A percentile compares a stretch with the other conserved stretches of the same genome.
phyloP scores from a whole-genome alignment of 768 basidiomycete species.

The Mycena pura region DNA sequence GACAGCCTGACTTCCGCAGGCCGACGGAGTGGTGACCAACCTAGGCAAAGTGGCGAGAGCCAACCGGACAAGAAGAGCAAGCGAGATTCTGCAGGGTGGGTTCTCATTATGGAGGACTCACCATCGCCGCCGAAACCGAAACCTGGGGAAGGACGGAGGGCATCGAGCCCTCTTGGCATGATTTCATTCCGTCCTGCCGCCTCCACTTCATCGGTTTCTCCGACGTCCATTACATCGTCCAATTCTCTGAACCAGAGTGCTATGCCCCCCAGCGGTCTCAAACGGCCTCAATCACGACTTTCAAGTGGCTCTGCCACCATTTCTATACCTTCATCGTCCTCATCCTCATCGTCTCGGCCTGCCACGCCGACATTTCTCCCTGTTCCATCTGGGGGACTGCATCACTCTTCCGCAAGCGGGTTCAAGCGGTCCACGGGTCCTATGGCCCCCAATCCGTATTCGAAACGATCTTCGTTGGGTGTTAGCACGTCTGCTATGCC shows the following conservation, averaged over 20 bases:
- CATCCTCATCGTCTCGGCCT: constrained; percentile 60
- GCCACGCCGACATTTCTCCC: constrained; percentile 80
- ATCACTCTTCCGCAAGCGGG: constrained; percentile 48
- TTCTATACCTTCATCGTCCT: constrained; percentile 64
- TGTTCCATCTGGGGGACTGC: constrained; percentile 61
- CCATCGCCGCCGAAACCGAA: constrained; percentile 69
- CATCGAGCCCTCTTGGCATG: constrained; percentile 69
- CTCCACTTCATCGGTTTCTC: constrained; percentile 54
- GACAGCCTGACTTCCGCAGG: constrained; percentile 46
- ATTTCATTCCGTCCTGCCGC: constrained; percentile 56
- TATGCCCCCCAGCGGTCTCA: constrained; percentile 49
- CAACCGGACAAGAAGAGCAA: constrained; percentile 52
- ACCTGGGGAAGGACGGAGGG: constrained; percentile 62
- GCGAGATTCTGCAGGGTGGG: constrained; percentile 81
- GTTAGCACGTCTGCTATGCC: constrained; percentile 45
- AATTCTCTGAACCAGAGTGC: constrained; percentile 51
- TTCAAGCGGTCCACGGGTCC: constrained; percentile 70
- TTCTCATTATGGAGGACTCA: constrained; percentile 88
- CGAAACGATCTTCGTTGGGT: constrained; percentile 71
- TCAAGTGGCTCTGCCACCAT: constrained; percentile 69
- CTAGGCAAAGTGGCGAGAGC: constrained; percentile 53
- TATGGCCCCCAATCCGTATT: constrained; percentile 41
- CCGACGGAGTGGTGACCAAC: constrained; percentile 48
- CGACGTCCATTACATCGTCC: constrained; percentile 41
- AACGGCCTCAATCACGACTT: constrained; percentile 76